A percentile compares a stretch with the other conserved stretches of the same genome.
phyloP scores from a whole-genome alignment of 495 filamentous ascomycete genomes.

The Letharia lupina region DNA sequence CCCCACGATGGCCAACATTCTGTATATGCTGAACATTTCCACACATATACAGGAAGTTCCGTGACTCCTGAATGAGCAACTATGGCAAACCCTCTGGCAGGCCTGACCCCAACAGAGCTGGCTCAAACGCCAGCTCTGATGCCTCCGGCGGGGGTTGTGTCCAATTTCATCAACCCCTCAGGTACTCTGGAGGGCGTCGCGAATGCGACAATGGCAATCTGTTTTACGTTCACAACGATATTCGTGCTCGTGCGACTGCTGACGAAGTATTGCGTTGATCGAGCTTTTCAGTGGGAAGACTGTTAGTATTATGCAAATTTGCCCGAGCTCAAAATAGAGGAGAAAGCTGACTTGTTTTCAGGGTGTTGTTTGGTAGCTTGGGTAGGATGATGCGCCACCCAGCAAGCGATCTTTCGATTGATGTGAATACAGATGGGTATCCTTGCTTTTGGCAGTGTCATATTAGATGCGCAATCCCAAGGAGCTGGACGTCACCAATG shows the following conservation, averaged over 20 bases:
- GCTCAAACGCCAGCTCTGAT: conserved; percentile 3
- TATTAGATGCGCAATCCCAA: not conserved
- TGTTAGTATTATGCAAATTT: not conserved
- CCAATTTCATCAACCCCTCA: not conserved
- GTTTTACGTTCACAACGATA: not conserved
- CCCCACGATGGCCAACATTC: not conserved
- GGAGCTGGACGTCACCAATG: conserved; percentile 1
- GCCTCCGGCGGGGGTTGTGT: not conserved
- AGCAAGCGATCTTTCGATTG: not conserved
- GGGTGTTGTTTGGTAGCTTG: conserved; percentile 4
- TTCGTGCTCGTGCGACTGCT: not conserved
- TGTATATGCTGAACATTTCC: not conserved
- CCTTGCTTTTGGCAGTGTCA: not conserved
- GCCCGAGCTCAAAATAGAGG: not conserved
- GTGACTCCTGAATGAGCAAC: not conserved
- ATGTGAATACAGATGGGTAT: not conserved
- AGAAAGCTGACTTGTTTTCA: not conserved
- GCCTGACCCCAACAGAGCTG: not conserved
- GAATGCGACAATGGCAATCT: conserved; percentile 2
- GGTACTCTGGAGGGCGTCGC: not conserved
- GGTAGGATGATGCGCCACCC: not conserved
- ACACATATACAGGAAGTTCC: no score
- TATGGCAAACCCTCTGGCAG: conserved; percentile 1
- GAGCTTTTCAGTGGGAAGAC: not conserved
- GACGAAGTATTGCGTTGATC: conserved; percentile 1